These are phyloP conservation scores for Helianthus tuberosus DNA, from an alignment of 129 eudicot species.

Conservation along the genomic window DNA sequence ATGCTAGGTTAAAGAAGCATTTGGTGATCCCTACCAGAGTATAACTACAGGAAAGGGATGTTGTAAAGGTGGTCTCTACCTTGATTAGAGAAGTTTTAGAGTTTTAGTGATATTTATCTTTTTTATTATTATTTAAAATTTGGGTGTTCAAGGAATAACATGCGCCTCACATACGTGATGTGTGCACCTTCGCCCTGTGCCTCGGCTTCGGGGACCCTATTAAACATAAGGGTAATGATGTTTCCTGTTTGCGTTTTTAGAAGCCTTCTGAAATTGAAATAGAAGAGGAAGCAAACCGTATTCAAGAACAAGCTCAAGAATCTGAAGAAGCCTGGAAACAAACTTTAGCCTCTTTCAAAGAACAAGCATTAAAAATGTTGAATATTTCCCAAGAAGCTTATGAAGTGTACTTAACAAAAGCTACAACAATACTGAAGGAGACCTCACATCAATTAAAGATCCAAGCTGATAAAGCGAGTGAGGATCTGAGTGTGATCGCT, in stretches of 20 bases:
- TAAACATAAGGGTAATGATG: not conserved
- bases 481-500: constrained; percentile 64
- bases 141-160: too few species aligned
- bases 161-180: not conserved
- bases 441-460: constrained; percentile 75
- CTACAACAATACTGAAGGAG: constrained; percentile 60
- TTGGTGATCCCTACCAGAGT: too few species aligned
- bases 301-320: constrained; percentile 46
- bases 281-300: constrained; percentile 55
- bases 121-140: too few species aligned
- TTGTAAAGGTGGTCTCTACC: too few species aligned
- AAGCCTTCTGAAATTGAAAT: constrained; percentile 65
- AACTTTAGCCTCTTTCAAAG: constrained; percentile 74
- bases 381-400: constrained; percentile 85
- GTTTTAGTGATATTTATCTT: too few species aligned
- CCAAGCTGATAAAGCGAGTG: constrained; percentile 88
- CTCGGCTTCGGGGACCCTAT: not conserved
- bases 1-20: too few species aligned
- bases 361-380: constrained; percentile 81
- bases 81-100: too few species aligned
- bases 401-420: constrained; percentile 66
- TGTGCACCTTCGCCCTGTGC: too few species aligned
- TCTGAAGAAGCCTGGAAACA: constrained; percentile 86
- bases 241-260: constrained; percentile 36
- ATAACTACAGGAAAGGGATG: too few species aligned